Evolutionary conservation across 345 rosid genomes (phyloP).

Genomic region (Brassica napus): Da-Ae NC_063438.1:7871001-7871500

Average conservation of each 20-base stretch:
- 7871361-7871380: conserved; percentile 76
- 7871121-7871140: conserved; percentile 84
- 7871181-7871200: conserved; percentile 98
- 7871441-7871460: conserved; percentile 98
- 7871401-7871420: conserved; percentile 60
- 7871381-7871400: conserved; percentile 79
- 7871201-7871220: conserved; percentile 72
- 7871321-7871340: conserved; percentile 90
- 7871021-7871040: no score
- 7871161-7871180: conserved; percentile 56
- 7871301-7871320: conserved; percentile 93
- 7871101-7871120: conserved; percentile 51
- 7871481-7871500: conserved; percentile 79
- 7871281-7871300: conserved; percentile 87
- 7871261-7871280: conserved; percentile 69
- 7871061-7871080: no score
- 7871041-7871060: no score
- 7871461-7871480: conserved; percentile 91
- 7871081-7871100: not conserved
- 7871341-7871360: conserved; percentile 96
- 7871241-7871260: conserved; percentile 74
- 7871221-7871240: conserved; percentile 42
- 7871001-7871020: no score
- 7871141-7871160: conserved; percentile 50
- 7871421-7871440: conserved; percentile 93